Evolutionary conservation across 192 early-diverging fungal genomes (phyloP).

Genomic region (Radiomyces spectabilis): DNA sequence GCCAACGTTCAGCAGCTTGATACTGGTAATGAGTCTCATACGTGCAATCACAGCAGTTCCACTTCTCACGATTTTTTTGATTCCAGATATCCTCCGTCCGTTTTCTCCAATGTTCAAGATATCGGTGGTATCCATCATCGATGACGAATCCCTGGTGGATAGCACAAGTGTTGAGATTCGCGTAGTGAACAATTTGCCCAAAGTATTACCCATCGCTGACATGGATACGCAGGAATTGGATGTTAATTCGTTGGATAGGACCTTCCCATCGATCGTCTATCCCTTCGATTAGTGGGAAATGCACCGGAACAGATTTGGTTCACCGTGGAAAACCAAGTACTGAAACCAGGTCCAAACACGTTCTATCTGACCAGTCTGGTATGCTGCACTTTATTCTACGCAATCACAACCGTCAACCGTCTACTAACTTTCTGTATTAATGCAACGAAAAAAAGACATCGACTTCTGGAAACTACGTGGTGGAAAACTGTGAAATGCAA

Average conservation of each 20-base stretch:
- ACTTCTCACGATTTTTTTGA: background rate
- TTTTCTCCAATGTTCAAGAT: constrained; percentile 50
- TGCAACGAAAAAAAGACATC: constrained; percentile 18
- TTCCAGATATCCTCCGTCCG: constrained; percentile 33
- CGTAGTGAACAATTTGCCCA: constrained; percentile 49
- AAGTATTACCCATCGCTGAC: constrained; percentile 39
- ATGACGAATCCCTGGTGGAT: constrained; percentile 50
- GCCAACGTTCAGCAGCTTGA: constrained; percentile 25
- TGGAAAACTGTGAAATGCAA: constrained; percentile 41
- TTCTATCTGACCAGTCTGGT: constrained; percentile 44
- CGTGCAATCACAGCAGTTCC: constrained; percentile 15
- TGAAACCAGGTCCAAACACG: constrained; percentile 43
- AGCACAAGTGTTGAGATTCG: constrained; percentile 40
- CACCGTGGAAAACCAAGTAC: constrained; percentile 27
- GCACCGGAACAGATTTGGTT: constrained; percentile 48
- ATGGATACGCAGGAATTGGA: background rate
- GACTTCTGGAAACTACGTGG: constrained; percentile 52
- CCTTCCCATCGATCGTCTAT: constrained; percentile 37
- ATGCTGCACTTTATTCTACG: constrained; percentile 9
- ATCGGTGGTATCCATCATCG: constrained; percentile 43
- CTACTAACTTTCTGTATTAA: no score
- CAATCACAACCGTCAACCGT: no score
- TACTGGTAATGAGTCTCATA: constrained; percentile 3
- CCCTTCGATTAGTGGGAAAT: constrained; percentile 38
- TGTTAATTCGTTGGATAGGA: constrained; percentile 13